Percentiles rank a stretch among this genome's conserved stretches.
These are phyloP conservation scores for Cymbopogon citratus DNA, from an alignment of 176 grass and related monocot species.

Conservation along the genomic window DNA sequence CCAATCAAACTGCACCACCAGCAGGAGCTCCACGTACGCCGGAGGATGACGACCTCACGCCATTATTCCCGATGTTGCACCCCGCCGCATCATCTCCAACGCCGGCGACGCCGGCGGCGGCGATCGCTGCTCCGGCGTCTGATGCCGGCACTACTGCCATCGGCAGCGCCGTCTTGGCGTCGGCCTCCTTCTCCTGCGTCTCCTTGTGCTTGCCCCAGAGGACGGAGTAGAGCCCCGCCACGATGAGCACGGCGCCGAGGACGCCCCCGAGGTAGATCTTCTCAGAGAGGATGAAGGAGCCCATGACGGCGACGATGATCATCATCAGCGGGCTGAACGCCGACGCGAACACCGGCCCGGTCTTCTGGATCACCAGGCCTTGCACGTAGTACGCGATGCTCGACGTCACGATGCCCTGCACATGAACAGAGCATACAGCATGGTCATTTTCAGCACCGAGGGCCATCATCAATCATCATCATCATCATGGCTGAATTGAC, in stretches of 20 bases:
- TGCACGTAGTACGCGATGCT: conserved; percentile 96
- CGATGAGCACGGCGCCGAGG: conserved; percentile 75
- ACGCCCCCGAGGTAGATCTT: conserved; percentile 81
- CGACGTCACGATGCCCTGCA: conserved; percentile 86
- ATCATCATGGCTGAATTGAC: no score
- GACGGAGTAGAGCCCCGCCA: conserved; percentile 65
- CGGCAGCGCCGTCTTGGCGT: conserved; percentile 37
- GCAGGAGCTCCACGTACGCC: conserved; percentile 5
- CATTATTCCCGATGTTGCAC: conserved; percentile 12
- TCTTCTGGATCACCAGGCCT: conserved; percentile 77
- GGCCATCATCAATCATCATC: background rate
- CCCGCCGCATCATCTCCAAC: conserved; percentile 4
- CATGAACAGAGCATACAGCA: background rate
- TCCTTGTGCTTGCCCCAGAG: conserved; percentile 89
- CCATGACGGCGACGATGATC: conserved; percentile 96
- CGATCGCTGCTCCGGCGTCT: conserved; percentile 4
- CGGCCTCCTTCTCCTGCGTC: conserved; percentile 35
- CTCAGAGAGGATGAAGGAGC: conserved; percentile 85
- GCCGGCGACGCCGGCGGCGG: background rate
- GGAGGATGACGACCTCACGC: conserved; percentile 35
- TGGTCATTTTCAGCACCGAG: background rate
- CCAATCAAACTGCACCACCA: conserved; percentile 23
- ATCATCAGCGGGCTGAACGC: conserved; percentile 99
- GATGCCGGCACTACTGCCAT: background rate
- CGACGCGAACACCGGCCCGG: conserved; percentile 87